These are phyloP conservation scores for Botryotinia narcissicola DNA, from an alignment of 2,329 filamentous ascomycete species.

Conservation along the genomic window DNA sequence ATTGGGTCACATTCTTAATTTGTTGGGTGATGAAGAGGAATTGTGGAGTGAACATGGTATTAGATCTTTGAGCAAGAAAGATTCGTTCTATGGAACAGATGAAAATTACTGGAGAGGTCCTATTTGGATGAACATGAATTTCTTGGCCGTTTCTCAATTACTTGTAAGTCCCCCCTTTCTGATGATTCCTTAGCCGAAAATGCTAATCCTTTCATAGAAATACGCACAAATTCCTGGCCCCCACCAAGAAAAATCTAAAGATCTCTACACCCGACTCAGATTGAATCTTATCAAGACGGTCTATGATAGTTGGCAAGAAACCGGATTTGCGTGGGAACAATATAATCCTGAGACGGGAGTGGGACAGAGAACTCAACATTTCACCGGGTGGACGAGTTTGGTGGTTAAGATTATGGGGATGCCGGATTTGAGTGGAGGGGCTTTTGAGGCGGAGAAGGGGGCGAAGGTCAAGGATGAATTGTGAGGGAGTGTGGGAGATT, in stretches of 20 bases:
- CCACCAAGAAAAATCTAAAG: constrained; percentile 63
- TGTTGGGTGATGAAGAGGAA: constrained; percentile 77
- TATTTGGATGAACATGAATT: constrained; percentile 96
- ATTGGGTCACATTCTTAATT: constrained; percentile 70
- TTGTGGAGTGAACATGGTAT: constrained; percentile 91
- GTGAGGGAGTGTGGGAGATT: neutral
- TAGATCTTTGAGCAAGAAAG: constrained; percentile 79
- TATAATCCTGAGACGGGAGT: constrained; percentile 90
- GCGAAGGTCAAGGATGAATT: neutral
- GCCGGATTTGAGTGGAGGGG: constrained; percentile 56
- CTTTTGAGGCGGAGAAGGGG: constrained; percentile 20
- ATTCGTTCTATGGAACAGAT: constrained; percentile 79
- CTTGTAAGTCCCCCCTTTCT: constrained; percentile 55
- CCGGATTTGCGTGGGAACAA: constrained; percentile 98
- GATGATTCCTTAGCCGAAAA: neutral
- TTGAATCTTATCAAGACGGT: constrained; percentile 87
- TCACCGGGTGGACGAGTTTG: constrained; percentile 98
- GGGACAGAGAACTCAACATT: constrained; percentile 96
- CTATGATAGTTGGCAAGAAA: constrained; percentile 82
- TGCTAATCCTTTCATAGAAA: constrained; percentile 48
- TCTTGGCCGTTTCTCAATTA: constrained; percentile 76
- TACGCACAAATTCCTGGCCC: constrained; percentile 58
- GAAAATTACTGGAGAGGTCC: constrained; percentile 98
- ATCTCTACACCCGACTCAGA: constrained; percentile 73
- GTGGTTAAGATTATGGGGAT: constrained; percentile 97